Conservation (phyloP, 768 basidiomycete species). For the Hygrophoropsis aurantiaca region DNA sequence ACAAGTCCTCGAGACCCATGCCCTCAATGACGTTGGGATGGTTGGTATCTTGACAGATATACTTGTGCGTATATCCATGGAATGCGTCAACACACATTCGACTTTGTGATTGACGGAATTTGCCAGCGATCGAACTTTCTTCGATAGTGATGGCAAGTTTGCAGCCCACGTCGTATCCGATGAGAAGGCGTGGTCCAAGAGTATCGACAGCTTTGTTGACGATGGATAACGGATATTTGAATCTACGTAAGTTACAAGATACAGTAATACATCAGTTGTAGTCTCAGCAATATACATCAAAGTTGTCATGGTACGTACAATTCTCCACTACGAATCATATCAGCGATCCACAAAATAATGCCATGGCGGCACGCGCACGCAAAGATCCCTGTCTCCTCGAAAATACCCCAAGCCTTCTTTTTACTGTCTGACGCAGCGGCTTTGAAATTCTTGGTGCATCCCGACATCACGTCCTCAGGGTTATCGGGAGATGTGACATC, state of each 20-base stretch:
- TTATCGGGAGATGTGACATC: constrained; percentile 1
- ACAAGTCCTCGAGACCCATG: constrained; percentile 35
- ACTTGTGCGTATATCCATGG: constrained; percentile 35
- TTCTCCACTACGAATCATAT: constrained; percentile 38
- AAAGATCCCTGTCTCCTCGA: constrained; percentile 39
- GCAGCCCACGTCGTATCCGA: constrained; percentile 30
- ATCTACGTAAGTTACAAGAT: no score
- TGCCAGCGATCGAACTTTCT: constrained; percentile 14
- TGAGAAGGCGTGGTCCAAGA: constrained; percentile 8
- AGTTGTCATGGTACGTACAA: constrained; percentile 30
- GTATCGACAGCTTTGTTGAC: constrained; percentile 20
- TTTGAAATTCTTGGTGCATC: constrained; percentile 33
- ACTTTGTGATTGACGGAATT: constrained; percentile 13
- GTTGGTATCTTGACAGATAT: constrained; percentile 29
- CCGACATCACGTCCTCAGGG: constrained; percentile 1
- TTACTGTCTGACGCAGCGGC: constrained; percentile 20
- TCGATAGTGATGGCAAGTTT: constrained; percentile 17
- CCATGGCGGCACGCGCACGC: constrained; percentile 34
- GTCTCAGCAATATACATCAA: background rate
- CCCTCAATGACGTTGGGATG: constrained; percentile 30
- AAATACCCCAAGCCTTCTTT: constrained; percentile 36
- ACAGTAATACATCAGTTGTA: no score
- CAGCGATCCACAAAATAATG: constrained; percentile 22
- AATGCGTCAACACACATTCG: constrained; percentile 23
- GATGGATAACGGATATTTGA: constrained; percentile 12